Conservation (phyloP, 1,284 basidiomycete genomes). For the Laetiporus sulphureus region DNA sequence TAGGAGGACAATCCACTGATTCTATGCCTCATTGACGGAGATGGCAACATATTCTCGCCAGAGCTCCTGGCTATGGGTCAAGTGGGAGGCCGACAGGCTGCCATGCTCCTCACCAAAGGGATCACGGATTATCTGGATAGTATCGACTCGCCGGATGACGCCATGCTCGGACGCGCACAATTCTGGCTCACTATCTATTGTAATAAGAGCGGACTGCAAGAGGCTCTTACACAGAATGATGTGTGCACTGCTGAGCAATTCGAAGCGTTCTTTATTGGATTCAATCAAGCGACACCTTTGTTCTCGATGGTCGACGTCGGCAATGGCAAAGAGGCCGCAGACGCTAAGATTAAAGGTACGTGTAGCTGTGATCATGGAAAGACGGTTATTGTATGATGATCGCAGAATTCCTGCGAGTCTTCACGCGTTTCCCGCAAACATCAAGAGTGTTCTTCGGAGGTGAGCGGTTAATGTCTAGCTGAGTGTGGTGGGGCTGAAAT, state of each 20-base stretch:
- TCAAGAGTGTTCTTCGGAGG: slow-evolving; percentile 38
- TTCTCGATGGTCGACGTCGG: slow-evolving; percentile 53
- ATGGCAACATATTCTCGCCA: slow-evolving; percentile 40
- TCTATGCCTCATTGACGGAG: slow-evolving; percentile 39
- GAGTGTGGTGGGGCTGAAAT: neutral
- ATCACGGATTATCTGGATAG: slow-evolving; percentile 29
- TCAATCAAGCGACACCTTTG: slow-evolving; percentile 39
- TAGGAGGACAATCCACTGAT: slow-evolving; percentile 35
- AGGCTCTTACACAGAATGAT: slow-evolving; percentile 29
- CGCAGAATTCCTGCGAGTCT: slow-evolving; percentile 38
- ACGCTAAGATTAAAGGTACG: slow-evolving; percentile 48
- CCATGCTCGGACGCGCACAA: slow-evolving; percentile 26
- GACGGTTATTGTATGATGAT: neutral
- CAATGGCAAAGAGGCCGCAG: slow-evolving; percentile 47
- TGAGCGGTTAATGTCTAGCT: slow-evolving; percentile 5
- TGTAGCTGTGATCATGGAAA: neutral
- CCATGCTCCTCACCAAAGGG: slow-evolving; percentile 34
- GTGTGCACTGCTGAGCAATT: slow-evolving; percentile 35
- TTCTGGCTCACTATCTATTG: slow-evolving; percentile 39
- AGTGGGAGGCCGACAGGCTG: slow-evolving; percentile 36
- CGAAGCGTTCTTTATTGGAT: slow-evolving; percentile 38
- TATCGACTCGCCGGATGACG: slow-evolving; percentile 18
- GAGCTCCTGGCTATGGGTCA: slow-evolving; percentile 33
- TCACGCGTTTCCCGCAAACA: slow-evolving; percentile 40
- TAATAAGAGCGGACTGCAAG: slow-evolving; percentile 37